Evolutionary conservation across 176 grass and related monocot genomes (phyloP).

Genomic region (Tuctoria greenei): DNA sequence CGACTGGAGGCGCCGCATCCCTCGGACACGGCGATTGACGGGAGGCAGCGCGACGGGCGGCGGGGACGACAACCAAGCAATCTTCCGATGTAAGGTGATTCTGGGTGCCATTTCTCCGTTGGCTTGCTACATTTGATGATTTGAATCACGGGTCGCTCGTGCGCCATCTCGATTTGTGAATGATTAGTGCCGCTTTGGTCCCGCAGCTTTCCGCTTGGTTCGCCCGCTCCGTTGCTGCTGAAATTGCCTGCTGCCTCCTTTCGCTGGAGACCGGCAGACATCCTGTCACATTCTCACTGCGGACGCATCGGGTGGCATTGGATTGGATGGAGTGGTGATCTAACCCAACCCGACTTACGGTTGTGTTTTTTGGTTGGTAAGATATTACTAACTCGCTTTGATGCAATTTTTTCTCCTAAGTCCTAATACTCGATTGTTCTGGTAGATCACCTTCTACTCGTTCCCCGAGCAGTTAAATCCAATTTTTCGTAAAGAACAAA

Average conservation of each 20-base stretch:
- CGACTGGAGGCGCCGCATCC: not conserved
- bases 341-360: not conserved
- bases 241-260: not conserved
- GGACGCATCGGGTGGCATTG: not conserved
- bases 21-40: not conserved
- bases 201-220: not conserved
- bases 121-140: not conserved
- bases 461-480: not conserved
- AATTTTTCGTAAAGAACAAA: not conserved
- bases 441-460: not conserved
- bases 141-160: not conserved
- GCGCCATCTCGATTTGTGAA: not conserved
- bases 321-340: constrained; percentile 5
- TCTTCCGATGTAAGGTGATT: not conserved
- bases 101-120: not conserved
- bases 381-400: not conserved
- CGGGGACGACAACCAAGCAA: not conserved
- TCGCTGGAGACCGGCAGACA: not conserved
- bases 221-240: not conserved
- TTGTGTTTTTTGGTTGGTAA: not conserved
- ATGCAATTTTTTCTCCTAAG: not conserved
- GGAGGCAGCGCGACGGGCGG: not conserved
- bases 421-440: not conserved
- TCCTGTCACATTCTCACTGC: not conserved
- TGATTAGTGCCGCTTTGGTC: not conserved